Evolutionary conservation across 768 basidiomycete species (phyloP), one percentile per base, ranked within the genome.

Genomic region (Agrocybe praecox): DNA sequence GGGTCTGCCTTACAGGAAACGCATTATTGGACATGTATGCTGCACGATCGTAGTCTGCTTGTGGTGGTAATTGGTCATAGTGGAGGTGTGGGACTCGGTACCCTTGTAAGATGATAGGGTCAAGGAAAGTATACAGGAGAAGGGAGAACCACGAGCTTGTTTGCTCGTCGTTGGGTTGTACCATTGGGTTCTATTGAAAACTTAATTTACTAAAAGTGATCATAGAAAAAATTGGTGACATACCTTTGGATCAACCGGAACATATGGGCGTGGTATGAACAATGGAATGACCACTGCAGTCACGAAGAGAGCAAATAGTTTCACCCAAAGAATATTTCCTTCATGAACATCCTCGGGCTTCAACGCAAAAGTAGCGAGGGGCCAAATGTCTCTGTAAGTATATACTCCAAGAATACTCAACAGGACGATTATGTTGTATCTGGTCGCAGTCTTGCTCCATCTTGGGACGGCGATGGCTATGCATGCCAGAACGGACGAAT

Each of bases 321-420:
- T 79, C 2, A 71, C 65, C 85, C 85, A 87, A 2, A 86, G 69
- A 10, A 80, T 43, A 34, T 57, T 55, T 6, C 83, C 81, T 59
- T 81, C 76, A 0, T 60, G 61, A 1, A 60, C 67, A 61, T 88
- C 87, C 17, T 69, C 57, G 1, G 85, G 83, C 4, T 46, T 21
- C 17, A 76, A 64, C 3, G 72, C 70, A 65, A 71, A 83, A 4
- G 81, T 87, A 15, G 76, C 74, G 6, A 89, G 66, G 10, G 88
- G 87, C 72, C 78, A 85, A 5, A 89, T 49, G 61, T 84, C 79
- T 29, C 86, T 78, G 64, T 83, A 83, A 19, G 70, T 62, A 65
- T 82, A 89, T 1, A 86, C 73, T 0, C 55, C 58, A 73, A 60
- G 72, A 58, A 63, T 70, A 52, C 56, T 74, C 33, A 75, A 29